phyloP scores from a whole-genome alignment of 2,329 filamentous ascomycete species.

The Corinectria fuckeliana region DNA sequence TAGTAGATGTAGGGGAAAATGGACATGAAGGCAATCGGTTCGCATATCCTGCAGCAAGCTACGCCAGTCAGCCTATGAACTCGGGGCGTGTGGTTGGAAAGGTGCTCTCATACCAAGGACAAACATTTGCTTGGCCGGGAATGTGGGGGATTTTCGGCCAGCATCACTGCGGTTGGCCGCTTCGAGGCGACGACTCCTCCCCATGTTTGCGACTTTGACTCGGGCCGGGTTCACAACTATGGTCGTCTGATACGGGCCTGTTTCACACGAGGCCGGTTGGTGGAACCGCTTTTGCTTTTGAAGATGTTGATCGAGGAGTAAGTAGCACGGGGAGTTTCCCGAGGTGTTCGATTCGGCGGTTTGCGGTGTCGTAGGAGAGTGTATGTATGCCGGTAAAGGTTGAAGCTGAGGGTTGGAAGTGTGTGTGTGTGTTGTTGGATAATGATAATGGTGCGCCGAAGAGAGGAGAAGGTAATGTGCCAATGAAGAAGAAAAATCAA shows the following conservation, averaged over 20 bases:
- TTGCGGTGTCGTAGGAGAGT: not conserved
- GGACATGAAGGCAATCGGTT: constrained; percentile 99
- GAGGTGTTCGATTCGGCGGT: not conserved
- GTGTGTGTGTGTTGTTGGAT: not conserved
- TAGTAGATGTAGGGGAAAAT: constrained; percentile 99
- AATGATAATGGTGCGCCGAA: not conserved
- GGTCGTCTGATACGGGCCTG: not conserved
- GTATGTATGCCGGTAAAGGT: not conserved
- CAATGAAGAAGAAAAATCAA: constrained; percentile 9
- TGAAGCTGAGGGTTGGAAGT: not conserved
- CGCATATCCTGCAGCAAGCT: constrained; percentile 95
- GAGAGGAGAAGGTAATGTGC: not conserved
- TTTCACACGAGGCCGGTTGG: not conserved
- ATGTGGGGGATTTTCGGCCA: constrained; percentile 40
- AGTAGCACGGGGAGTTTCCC: not conserved
- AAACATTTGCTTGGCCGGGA: constrained; percentile 56
- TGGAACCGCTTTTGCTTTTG: not conserved
- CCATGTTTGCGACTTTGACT: constrained; percentile 34
- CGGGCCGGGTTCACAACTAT: not conserved
- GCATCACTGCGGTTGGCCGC: constrained; percentile 32
- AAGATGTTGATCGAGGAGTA: not conserved
- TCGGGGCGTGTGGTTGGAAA: not conserved
- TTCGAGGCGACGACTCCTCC: constrained; percentile 36
- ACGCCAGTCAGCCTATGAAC: constrained; percentile 21
- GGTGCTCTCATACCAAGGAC: constrained; percentile 52